Conservation (phyloP, 345 rosid genomes). For the Boechera stricta region DNA sequence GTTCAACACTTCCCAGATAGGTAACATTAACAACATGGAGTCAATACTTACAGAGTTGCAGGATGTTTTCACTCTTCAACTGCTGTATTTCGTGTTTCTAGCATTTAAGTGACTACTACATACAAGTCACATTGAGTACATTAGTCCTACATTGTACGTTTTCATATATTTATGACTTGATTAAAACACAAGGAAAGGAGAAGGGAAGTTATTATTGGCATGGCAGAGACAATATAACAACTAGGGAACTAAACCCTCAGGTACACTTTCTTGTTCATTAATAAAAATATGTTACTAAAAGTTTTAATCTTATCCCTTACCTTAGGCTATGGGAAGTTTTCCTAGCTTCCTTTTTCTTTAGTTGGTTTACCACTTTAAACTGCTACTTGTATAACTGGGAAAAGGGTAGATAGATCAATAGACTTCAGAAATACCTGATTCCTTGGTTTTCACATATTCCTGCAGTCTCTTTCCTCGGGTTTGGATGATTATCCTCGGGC, state of each 20-base stretch:
- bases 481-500: slow-evolving; percentile 96
- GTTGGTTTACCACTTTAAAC: not conserved
- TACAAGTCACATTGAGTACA: not conserved
- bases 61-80: not conserved
- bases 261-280: slow-evolving; percentile 43
- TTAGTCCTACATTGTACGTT: not conserved
- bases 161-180: slow-evolving; percentile 4
- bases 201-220: slow-evolving; percentile 83
- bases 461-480: slow-evolving; percentile 62
- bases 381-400: no score
- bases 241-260: slow-evolving; percentile 82
- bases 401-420: not conserved
- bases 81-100: slow-evolving; percentile 3
- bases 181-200: slow-evolving; percentile 64
- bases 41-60: slow-evolving; percentile 2
- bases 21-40: slow-evolving; percentile 44
- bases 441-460: not conserved
- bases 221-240: slow-evolving; percentile 76
- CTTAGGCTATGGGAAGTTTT: no score
- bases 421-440: not conserved
- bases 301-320: not conserved
- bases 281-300: not conserved
- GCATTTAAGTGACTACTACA: slow-evolving; percentile 4
- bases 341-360: not conserved
- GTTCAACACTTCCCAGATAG: slow-evolving; percentile 86